phyloP scores from a whole-genome alignment of 2,329 filamentous ascomycete species.

The Neonectria faginata region DNA sequence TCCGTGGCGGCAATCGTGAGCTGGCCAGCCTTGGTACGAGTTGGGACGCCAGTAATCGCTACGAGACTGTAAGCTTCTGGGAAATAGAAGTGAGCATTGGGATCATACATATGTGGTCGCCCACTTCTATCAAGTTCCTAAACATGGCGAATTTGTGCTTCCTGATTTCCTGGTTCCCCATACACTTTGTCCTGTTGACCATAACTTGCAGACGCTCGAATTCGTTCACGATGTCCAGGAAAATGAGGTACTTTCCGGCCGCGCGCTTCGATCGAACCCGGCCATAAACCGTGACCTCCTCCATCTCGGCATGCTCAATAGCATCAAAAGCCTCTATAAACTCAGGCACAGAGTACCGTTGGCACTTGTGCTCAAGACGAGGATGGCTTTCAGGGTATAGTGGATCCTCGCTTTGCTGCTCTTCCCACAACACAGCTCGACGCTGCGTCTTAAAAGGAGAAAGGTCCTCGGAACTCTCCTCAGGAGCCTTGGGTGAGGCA shows the following conservation, averaged over 20 bases:
- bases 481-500: slow-evolving; percentile 29
- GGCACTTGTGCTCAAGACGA: slow-evolving; percentile 46
- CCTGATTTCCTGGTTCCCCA: slow-evolving; percentile 50
- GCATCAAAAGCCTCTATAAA: slow-evolving; percentile 49
- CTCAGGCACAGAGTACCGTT: slow-evolving; percentile 50
- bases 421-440: slow-evolving; percentile 47
- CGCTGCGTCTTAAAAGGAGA: slow-evolving; percentile 55
- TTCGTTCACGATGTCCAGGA: slow-evolving; percentile 83
- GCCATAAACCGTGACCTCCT: slow-evolving; percentile 59
- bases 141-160: slow-evolving; percentile 67
- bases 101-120: slow-evolving; percentile 84
- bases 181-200: slow-evolving; percentile 71
- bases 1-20: slow-evolving; percentile 76
- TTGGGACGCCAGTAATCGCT: slow-evolving; percentile 78
- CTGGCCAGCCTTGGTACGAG: slow-evolving; percentile 78
- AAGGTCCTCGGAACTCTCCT: slow-evolving; percentile 41
- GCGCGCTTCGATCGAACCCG: slow-evolving; percentile 79
- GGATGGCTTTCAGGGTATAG: slow-evolving; percentile 53
- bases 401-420: slow-evolving; percentile 50
- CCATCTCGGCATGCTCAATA: slow-evolving; percentile 41
- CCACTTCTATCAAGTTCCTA: slow-evolving; percentile 76
- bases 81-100: slow-evolving; percentile 35
- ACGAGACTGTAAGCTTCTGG: slow-evolving; percentile 46
- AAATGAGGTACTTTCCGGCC: slow-evolving; percentile 82
- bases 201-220: slow-evolving; percentile 80